These are phyloP conservation scores for Claviceps maximensis DNA, from an alignment of 2,329 filamentous ascomycete genomes.

Conservation along the genomic window DNA sequence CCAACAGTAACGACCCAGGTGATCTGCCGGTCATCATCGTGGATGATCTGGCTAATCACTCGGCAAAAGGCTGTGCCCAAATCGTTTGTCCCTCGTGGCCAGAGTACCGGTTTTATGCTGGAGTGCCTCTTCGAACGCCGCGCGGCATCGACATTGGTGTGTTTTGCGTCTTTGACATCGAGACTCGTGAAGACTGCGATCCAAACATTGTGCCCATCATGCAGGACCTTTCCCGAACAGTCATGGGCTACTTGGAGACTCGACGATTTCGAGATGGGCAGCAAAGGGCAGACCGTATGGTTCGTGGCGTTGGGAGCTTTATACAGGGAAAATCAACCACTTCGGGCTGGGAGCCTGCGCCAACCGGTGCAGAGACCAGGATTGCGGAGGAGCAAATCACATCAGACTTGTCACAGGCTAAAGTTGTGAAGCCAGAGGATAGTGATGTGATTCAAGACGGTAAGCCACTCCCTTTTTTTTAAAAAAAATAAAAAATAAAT, in stretches of 20 bases:
- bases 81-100: slow-evolving; percentile 12
- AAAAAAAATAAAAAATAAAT: too few relatives aligned
- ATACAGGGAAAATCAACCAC: slow-evolving; percentile 21
- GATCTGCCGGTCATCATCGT: slow-evolving; percentile 21
- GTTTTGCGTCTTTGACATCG: slow-evolving; percentile 19
- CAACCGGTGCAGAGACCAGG: not conserved
- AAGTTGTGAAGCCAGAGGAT: not conserved
- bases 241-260: slow-evolving; percentile 24
- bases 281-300: slow-evolving; percentile 23
- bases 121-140: slow-evolving; percentile 25
- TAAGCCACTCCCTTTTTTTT: not conserved
- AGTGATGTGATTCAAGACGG: not conserved
- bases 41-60: slow-evolving; percentile 19
- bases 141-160: slow-evolving; percentile 30
- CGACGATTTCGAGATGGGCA: slow-evolving; percentile 15
- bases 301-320: slow-evolving; percentile 22
- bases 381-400: not conserved
- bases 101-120: slow-evolving; percentile 24
- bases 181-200: slow-evolving; percentile 9
- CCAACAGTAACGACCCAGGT: not conserved
- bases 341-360: slow-evolving; percentile 11
- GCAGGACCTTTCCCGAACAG: slow-evolving; percentile 16
- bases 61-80: slow-evolving; percentile 14
- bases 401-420: not conserved
- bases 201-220: slow-evolving; percentile 14